A percentile compares a stretch with the other conserved stretches of the same genome.
Conservation (phyloP, 805 yeast species). For the Sugiyamaella qingdaonensis region DNA sequence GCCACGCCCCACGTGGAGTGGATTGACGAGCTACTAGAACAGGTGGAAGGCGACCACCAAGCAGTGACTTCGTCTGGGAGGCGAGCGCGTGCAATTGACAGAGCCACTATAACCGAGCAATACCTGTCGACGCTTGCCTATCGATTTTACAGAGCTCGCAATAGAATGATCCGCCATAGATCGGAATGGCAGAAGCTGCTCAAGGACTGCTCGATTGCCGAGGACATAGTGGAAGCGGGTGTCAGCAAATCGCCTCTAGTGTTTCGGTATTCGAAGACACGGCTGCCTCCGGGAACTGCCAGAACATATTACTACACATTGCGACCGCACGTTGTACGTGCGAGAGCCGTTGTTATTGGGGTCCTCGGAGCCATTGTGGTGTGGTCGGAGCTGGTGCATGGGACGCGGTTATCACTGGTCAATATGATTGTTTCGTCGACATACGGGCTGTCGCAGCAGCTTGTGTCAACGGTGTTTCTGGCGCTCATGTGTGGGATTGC, state of each 20-base stretch:
- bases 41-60: conserved; percentile 18
- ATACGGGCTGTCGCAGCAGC: conserved; percentile 39
- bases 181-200: conserved; percentile 54
- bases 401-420: conserved; percentile 59
- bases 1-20: conserved; percentile 54
- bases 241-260: conserved; percentile 18
- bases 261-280: conserved; percentile 27
- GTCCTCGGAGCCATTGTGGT: conserved; percentile 49
- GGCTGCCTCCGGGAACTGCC: conserved; percentile 40
- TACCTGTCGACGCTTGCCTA: conserved; percentile 50
- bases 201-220: conserved; percentile 46
- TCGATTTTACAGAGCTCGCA: conserved; percentile 48
- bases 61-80: background rate
- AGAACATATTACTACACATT: conserved; percentile 41
- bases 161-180: conserved; percentile 50
- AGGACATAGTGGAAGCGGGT: conserved; percentile 52
- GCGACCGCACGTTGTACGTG: conserved; percentile 45
- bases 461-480: conserved; percentile 42
- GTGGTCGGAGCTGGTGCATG: conserved; percentile 74
- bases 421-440: conserved; percentile 42
- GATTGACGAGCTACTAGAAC: conserved; percentile 57
- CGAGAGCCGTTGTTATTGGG: conserved; percentile 41
- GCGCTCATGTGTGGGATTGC: conserved; percentile 69
- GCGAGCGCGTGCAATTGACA: conserved; percentile 17
- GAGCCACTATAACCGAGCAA: conserved; percentile 31